Base-by-base conservation (phyloP, 345 rosid genomes). In the Citrus inodora region DNA sequence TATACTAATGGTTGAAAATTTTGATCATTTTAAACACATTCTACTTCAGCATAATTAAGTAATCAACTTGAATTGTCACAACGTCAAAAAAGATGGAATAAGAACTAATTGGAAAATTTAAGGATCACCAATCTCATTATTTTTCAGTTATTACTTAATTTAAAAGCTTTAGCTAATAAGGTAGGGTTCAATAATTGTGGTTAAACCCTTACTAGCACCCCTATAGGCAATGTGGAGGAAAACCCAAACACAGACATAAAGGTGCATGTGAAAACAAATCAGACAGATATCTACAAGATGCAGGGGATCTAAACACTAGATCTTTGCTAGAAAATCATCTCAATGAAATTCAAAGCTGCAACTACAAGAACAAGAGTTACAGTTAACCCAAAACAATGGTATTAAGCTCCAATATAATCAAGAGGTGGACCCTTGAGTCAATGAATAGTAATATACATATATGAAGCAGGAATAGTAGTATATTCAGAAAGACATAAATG, bases 111-210 rank as follows among this genome's bases (percentile, higher is more conserved):
- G 27, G 11, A 9, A 75, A 65, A 65, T 11, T 11, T 66, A 56
- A 40, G 67, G 63, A 80, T 75, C 51, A 35, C 33, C n/a, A 75
- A 80, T 80, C 64, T 76, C 70, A 76, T 51, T 67, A 67, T 64
- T 64, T 32, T 32, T 32, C 7, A 27, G 66, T 62, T 51, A 16
- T 9, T 13, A 14, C 66, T 28, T 27, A 27, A 28, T 28, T 27
- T 27, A 62, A 25, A 64, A 64, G 40, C 68, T 30, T 64, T 30
- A 17, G 19, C 67, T 27, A 28, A 62, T 17, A 64, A 32, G 33
- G 6, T 16, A 64, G 40, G 67, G 67, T 0, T 22, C 37, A 5
- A 62, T 4, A 28, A 62, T 62, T 9, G 67, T 28, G 30, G 67
- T 62, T 62, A 1, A 27, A 5, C 67, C 28, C 66, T 62, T 25